Conservation (phyloP, 192 early-diverging fungal species). For the Linnemannia hyalina region DNA sequence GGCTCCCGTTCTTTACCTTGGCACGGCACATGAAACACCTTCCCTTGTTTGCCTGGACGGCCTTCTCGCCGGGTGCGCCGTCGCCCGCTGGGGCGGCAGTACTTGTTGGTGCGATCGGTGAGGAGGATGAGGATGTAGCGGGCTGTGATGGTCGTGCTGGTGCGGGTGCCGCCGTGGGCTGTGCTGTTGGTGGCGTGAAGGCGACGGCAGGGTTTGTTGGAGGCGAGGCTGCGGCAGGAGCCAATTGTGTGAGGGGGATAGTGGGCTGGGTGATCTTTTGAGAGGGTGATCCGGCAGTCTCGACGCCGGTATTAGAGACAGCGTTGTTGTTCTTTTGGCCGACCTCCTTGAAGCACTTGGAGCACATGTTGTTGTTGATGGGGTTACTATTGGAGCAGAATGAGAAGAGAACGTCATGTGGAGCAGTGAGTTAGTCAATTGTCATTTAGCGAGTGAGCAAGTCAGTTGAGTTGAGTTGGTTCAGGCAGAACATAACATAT, state of each 20-base stretch:
- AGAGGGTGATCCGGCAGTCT: neutral
- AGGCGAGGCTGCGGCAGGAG: constrained; percentile 19
- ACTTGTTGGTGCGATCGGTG: constrained; percentile 17
- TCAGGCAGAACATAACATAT: neutral
- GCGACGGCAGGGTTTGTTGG: constrained; percentile 16
- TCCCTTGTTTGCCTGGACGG: constrained; percentile 75
- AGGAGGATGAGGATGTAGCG: constrained; percentile 5
- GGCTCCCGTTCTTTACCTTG: constrained; percentile 50
- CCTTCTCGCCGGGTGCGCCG: constrained; percentile 60
- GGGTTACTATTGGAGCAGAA: constrained; percentile 60
- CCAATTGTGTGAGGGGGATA: constrained; percentile 36
- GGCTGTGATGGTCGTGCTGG: constrained; percentile 27
- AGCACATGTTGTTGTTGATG: constrained; percentile 82
- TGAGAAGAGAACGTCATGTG: constrained; percentile 4
- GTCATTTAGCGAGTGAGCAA: neutral
- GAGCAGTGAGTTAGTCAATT: constrained; percentile 3
- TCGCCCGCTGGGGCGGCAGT: constrained; percentile 29
- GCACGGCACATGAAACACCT: constrained; percentile 77
- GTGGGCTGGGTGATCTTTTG: constrained; percentile 24
- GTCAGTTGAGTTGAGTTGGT: neutral
- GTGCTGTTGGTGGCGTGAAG: constrained; percentile 4
- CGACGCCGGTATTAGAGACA: constrained; percentile 4
- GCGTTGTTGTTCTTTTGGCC: constrained; percentile 56
- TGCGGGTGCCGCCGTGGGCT: constrained; percentile 17
- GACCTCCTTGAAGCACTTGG: constrained; percentile 81